Conservation (phyloP, 306 rosid genomes). For the Trichosanthes truncata region DNA sequence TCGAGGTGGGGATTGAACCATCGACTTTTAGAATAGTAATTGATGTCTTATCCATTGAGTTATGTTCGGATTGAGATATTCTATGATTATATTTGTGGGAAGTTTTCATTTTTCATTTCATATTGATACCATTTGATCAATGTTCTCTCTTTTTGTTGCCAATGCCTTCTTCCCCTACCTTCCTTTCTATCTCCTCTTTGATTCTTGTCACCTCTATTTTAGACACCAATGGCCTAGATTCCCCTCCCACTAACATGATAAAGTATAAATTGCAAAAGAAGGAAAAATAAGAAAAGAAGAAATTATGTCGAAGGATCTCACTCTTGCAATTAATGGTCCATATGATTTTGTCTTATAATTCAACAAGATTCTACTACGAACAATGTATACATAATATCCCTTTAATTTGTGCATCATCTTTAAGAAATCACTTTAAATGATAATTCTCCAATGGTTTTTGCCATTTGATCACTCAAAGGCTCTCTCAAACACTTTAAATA, state of each 20-base stretch:
- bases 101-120: neutral
- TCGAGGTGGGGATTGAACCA: no score
- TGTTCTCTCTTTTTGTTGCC: neutral
- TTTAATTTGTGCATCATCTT: no score
- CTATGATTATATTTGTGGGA: neutral
- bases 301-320: neutral
- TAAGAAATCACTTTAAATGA: no score
- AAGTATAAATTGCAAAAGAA: neutral
- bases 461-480: neutral
- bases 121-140: neutral
- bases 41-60: no score
- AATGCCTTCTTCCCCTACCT: neutral
- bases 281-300: neutral
- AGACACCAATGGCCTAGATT: neutral
- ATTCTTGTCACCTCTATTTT: neutral
- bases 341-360: neutral
- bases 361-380: neutral
- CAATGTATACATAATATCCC: no score
- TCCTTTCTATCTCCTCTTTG: neutral
- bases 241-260: neutral
- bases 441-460: neutral
- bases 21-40: no score
- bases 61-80: no score
- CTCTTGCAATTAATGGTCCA: neutral
- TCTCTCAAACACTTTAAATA: no score